Conservation (phyloP, 768 basidiomycete genomes). For the Hypsizygus marmoreus region DNA sequence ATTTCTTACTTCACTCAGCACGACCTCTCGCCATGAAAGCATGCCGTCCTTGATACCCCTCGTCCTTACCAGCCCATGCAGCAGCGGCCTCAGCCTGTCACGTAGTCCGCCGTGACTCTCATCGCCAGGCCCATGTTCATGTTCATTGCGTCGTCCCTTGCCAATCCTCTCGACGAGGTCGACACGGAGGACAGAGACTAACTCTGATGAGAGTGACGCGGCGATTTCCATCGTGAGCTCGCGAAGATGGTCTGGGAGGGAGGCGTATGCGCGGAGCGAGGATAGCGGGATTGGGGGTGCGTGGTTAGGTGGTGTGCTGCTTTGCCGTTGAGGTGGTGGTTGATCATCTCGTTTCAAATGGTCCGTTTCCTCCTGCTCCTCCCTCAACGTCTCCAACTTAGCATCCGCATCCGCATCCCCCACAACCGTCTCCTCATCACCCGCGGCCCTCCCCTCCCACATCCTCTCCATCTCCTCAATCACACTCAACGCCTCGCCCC, state of each 20-base stretch:
- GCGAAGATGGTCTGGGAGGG: constrained; percentile 74
- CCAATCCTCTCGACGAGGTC: constrained; percentile 63
- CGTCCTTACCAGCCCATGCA: constrained; percentile 78
- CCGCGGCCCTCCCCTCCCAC: constrained; percentile 41
- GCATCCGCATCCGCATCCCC: neutral
- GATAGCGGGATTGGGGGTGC: constrained; percentile 58
- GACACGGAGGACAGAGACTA: constrained; percentile 67
- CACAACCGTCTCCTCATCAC: constrained; percentile 2
- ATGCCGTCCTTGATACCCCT: constrained; percentile 69
- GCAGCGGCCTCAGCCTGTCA: constrained; percentile 68
- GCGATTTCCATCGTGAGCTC: constrained; percentile 75
- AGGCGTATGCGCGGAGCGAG: constrained; percentile 69
- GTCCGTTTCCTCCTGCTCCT: constrained; percentile 4
- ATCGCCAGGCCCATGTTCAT: neutral
- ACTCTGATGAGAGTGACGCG: constrained; percentile 71
- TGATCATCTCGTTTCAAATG: constrained; percentile 6
- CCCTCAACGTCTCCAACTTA: constrained; percentile 4
- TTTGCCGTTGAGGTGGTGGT: constrained; percentile 14
- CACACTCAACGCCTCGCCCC: constrained; percentile 80
- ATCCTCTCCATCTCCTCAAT: constrained; percentile 67
- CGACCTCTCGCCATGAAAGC: constrained; percentile 69
- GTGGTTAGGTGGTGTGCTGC: constrained; percentile 19
- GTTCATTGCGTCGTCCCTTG: constrained; percentile 1
- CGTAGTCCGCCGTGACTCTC: constrained; percentile 47
- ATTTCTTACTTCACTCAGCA: constrained; percentile 58